Evolutionary conservation across 2,329 filamentous ascomycete genomes (phyloP).

Genomic region (Falciphora oryzae): DNA sequence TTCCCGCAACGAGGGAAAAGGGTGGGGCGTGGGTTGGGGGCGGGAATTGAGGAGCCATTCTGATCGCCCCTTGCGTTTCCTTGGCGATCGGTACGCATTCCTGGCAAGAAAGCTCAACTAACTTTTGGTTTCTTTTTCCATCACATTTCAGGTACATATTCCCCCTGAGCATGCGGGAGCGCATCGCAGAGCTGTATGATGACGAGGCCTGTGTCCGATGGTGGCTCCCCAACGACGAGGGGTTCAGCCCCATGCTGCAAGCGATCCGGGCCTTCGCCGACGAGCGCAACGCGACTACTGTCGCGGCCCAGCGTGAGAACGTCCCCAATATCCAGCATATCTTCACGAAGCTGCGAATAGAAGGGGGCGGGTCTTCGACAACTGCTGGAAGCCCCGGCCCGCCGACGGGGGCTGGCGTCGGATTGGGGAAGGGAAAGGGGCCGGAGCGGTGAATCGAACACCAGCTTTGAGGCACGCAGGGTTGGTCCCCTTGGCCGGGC

Average conservation of each 20-base stretch:
- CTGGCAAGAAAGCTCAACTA: background rate
- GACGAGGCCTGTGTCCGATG: conserved; percentile 67
- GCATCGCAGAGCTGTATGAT: conserved; percentile 71
- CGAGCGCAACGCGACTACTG: conserved; percentile 60
- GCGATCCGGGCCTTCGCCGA: conserved; percentile 76
- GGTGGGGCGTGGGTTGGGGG: too few species aligned
- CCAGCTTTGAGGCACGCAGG: too few species aligned
- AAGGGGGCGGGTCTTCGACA: conserved; percentile 5
- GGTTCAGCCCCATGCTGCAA: conserved; percentile 66
- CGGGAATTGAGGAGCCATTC: background rate
- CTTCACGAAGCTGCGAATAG: conserved; percentile 57
- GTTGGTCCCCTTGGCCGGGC: too few species aligned
- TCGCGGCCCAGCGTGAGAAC: conserved; percentile 55
- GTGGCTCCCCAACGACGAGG: conserved; percentile 86
- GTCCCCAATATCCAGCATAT: conserved; percentile 70
- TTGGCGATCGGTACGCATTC: background rate
- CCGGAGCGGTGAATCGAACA: background rate
- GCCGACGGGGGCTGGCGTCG: background rate
- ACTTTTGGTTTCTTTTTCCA: conserved; percentile 11
- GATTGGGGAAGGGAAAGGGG: conserved; percentile 11
- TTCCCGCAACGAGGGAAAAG: too few species aligned
- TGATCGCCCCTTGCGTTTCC: too few species aligned
- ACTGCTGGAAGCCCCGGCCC: background rate
- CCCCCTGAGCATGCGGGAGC: conserved; percentile 64
- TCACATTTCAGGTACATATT: conserved; percentile 66